Base-by-base conservation (phyloP, 257 asterid genomes). In the Capsicum rhomboideum region DNA sequence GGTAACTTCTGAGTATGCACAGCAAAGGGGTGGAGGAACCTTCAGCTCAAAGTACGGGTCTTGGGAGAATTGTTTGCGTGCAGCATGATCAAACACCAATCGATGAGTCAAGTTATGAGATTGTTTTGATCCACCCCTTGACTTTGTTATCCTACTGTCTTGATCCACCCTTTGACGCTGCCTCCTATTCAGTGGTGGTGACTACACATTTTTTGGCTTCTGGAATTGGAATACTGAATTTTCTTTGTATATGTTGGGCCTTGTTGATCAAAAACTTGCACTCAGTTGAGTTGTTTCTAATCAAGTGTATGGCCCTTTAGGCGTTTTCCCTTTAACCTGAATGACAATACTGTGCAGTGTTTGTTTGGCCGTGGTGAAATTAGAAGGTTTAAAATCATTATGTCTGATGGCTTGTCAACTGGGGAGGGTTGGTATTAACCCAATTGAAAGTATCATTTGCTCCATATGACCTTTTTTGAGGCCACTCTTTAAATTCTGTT, bases 41-140 rank as follows among this genome's bases (percentile, higher is more conserved):
- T 92, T 95, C 89, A 92, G 98, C 90, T 93, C 98, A 10, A 93
- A 91, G 74, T 95, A 92, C 71, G 98, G 97, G 69, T 88, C 91
- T 10, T 93, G 98, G 98, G 96, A 95, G 85, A 85, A 90, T 86
- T 94, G 97, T 86, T 69, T 85, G 90, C 90, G 90, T 89, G 89
- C 59, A 46, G 63, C 61, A 44, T 61, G 58, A 80, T 21, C 55
- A 28, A 50, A 16, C 26, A 20, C 79, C 4, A 69, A 10, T 44
- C 10, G 46, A 68, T 68, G 52, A 68, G 28, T 28, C 50, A 40
- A 71, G 79, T 71, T 6, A 71, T 42, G 55, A 71, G 34, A 18
- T 71, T 42, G 18, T 61, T 12, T 54, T 54, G 59, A 54, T 54
- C 59, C 59, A n/a, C 64, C 28, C 28, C n/a, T n/a, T n/a, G 28